Evolutionary conservation across 2,329 filamentous ascomycete genomes (phyloP).

Genomic region (Nannizzia gypsea): DNA sequence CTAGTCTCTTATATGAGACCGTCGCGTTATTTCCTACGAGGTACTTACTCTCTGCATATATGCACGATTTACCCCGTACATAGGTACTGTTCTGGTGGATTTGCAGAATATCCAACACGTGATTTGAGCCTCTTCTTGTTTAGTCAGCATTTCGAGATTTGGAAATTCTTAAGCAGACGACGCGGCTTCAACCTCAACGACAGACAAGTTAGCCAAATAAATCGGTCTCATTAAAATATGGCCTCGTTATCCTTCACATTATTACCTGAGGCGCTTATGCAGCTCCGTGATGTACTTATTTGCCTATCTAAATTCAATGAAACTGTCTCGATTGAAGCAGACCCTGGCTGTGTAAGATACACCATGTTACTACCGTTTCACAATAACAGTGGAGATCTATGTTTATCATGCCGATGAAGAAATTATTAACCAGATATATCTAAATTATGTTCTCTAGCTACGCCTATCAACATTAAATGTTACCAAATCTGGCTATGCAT

Average conservation of each 20-base stretch:
- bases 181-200: background rate
- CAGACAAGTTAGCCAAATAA: background rate
- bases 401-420: background rate
- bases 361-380: background rate
- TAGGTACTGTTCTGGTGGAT: no score
- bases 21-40: background rate
- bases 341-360: constrained; percentile 42
- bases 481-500: constrained; percentile 52
- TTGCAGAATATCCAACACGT: no score
- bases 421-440: background rate
- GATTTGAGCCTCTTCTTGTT: background rate
- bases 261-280: constrained; percentile 43
- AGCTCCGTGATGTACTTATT: constrained; percentile 47
- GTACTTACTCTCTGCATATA: background rate
- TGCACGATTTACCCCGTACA: no score
- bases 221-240: background rate
- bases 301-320: constrained; percentile 55
- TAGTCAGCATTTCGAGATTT: background rate
- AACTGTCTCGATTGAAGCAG: constrained; percentile 50
- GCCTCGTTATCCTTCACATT: constrained; percentile 41
- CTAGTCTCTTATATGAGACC: background rate
- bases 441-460: constrained; percentile 35
- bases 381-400: background rate
- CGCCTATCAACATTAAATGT: constrained; percentile 50
- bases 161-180: background rate